A percentile compares a stretch with the other conserved stretches of the same genome.
phyloP scores from a whole-genome alignment of 768 basidiomycete genomes.

The Kwoniella pini region DNA sequence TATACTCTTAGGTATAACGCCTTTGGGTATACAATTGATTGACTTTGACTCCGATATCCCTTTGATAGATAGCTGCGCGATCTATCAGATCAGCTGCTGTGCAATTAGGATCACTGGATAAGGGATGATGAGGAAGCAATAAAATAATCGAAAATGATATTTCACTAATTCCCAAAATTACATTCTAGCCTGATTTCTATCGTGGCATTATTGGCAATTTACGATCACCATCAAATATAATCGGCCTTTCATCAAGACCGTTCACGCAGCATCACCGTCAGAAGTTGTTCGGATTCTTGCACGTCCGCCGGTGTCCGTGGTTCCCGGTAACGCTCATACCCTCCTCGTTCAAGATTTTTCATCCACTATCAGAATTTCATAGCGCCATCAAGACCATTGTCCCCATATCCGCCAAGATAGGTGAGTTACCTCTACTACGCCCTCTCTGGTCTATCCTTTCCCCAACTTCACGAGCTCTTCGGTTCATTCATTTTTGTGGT shows the following conservation, averaged over 20 bases:
- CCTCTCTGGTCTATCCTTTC: neutral
- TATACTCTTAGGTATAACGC: neutral
- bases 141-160: no score
- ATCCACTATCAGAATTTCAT: neutral
- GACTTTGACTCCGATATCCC: no score
- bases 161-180: neutral
- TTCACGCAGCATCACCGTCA: neutral
- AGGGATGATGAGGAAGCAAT: no score
- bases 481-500: no score
- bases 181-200: neutral
- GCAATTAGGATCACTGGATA: no score
- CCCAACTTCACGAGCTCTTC: neutral
- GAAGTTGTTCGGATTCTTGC: neutral
- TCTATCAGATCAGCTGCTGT: no score
- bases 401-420: neutral
- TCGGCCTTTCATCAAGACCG: neutral
- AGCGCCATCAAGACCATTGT: neutral
- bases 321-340: slow-evolving; percentile 13
- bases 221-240: neutral
- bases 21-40: neutral
- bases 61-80: no score
- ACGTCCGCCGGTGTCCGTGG: slow-evolving; percentile 11
- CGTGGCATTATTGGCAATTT: neutral
- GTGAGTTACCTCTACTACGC: neutral
- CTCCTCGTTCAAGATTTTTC: slow-evolving; percentile 4